phyloP scores from a whole-genome alignment of 2,329 filamentous ascomycete genomes.

The Fusarium nematophilum region DNA sequence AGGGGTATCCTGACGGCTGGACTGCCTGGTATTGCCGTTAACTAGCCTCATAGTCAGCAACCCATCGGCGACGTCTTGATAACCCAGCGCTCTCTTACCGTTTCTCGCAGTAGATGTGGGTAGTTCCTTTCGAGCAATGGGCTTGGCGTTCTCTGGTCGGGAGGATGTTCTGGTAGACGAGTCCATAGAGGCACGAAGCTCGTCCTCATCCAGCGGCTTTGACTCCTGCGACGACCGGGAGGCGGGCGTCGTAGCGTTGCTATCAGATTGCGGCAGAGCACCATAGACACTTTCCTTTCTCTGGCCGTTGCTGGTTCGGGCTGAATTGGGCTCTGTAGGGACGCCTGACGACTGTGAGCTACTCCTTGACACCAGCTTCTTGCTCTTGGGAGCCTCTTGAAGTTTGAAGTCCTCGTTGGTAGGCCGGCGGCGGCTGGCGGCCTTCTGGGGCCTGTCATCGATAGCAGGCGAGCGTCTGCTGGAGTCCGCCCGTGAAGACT shows the following conservation, averaged over 20 bases:
- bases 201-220: constrained; percentile 66
- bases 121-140: constrained; percentile 74
- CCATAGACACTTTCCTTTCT: constrained; percentile 41
- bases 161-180: constrained; percentile 54
- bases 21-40: constrained; percentile 42
- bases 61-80: not conserved
- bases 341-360: constrained; percentile 57
- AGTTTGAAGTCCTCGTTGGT: constrained; percentile 76
- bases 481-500: constrained; percentile 59
- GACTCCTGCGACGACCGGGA: constrained; percentile 70
- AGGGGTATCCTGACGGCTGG: constrained; percentile 34
- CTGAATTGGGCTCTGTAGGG: constrained; percentile 50
- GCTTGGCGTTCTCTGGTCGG: constrained; percentile 56
- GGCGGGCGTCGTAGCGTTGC: constrained; percentile 48
- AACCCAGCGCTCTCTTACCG: constrained; percentile 51
- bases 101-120: constrained; percentile 54
- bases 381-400: constrained; percentile 81
- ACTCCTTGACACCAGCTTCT: constrained; percentile 58
- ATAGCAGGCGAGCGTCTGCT: constrained; percentile 43
- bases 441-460: constrained; percentile 55
- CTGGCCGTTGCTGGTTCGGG: constrained; percentile 50
- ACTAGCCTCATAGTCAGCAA: constrained; percentile 35
- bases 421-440: constrained; percentile 47
- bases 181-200: constrained; percentile 56
- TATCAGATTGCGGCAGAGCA: constrained; percentile 48